Conservation (phyloP, 768 basidiomycete species). For the Suillus fuscotomentosus region DNA sequence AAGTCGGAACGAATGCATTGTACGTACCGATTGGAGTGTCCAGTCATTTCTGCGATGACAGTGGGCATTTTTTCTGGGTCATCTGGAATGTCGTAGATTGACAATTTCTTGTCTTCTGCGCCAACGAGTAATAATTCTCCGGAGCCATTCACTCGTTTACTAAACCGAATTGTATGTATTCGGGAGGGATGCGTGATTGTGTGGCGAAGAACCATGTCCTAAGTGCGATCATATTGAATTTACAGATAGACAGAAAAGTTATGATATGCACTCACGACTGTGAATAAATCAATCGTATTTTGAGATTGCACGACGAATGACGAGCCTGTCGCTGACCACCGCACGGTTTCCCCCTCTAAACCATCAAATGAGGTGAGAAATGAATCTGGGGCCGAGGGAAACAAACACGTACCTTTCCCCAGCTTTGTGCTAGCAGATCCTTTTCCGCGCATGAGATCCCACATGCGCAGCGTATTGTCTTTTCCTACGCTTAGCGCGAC, state of each 20-base stretch:
- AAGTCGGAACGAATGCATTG: background rate
- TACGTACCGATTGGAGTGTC: slow-evolving; percentile 81
- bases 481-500: slow-evolving; percentile 89
- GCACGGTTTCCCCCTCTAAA: slow-evolving; percentile 88
- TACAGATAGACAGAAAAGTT: background rate
- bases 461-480: slow-evolving; percentile 91
- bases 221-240: slow-evolving; percentile 4
- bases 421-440: slow-evolving; percentile 87
- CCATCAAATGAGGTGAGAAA: background rate
- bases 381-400: background rate
- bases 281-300: slow-evolving; percentile 78
- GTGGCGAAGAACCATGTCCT: slow-evolving; percentile 81
- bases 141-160: slow-evolving; percentile 49
- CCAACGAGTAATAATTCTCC: slow-evolving; percentile 78
- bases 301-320: slow-evolving; percentile 79
- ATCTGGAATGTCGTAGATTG: slow-evolving; percentile 65
- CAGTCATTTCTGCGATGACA: slow-evolving; percentile 70
- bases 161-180: slow-evolving; percentile 83
- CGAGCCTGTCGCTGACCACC: slow-evolving; percentile 79
- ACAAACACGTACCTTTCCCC: slow-evolving; percentile 63
- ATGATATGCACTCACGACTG: slow-evolving; percentile 48
- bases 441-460: slow-evolving; percentile 97
- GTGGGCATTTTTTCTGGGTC: slow-evolving; percentile 46
- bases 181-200: slow-evolving; percentile 77
- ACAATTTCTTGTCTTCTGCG: slow-evolving; percentile 87